Evolutionary conservation across 805 yeast genomes (phyloP).

Genomic region (Nakazawaea siamensis): DNA sequence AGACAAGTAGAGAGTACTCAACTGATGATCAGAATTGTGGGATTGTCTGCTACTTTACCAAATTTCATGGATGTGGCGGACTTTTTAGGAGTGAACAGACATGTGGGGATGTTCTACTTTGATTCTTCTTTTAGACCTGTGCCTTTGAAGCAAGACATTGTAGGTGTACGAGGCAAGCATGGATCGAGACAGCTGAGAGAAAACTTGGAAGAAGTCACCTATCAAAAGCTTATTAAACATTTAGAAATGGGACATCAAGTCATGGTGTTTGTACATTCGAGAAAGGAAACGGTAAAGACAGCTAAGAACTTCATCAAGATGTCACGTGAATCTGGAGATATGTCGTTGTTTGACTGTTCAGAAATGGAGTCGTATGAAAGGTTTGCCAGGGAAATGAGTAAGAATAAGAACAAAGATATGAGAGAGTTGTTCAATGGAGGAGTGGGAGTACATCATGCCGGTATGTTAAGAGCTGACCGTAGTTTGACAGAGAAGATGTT

Average conservation of each 20-base stretch:
- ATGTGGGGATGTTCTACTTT: slow-evolving; percentile 88
- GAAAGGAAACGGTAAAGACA: slow-evolving; percentile 86
- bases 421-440: slow-evolving; percentile 75
- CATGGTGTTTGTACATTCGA: slow-evolving; percentile 93
- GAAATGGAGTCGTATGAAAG: slow-evolving; percentile 31
- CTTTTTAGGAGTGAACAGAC: slow-evolving; percentile 83
- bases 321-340: slow-evolving; percentile 57
- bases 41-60: slow-evolving; percentile 90
- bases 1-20: slow-evolving; percentile 94
- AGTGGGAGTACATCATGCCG: slow-evolving; percentile 95
- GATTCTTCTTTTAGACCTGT: slow-evolving; percentile 92
- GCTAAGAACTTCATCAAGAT: slow-evolving; percentile 62
- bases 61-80: slow-evolving; percentile 92
- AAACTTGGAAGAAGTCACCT: slow-evolving; percentile 67
- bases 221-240: slow-evolving; percentile 65
- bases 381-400: slow-evolving; percentile 56
- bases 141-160: slow-evolving; percentile 79
- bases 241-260: slow-evolving; percentile 72
- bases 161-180: slow-evolving; percentile 83
- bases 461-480: slow-evolving; percentile 87
- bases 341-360: slow-evolving; percentile 49
- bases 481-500: slow-evolving; percentile 86
- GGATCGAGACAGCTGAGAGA: slow-evolving; percentile 68
- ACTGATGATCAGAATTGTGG: slow-evolving; percentile 88
- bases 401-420: slow-evolving; percentile 70